phyloP scores from a whole-genome alignment of 2,329 filamentous ascomycete species.

The Colletotrichum caudatum region DNA sequence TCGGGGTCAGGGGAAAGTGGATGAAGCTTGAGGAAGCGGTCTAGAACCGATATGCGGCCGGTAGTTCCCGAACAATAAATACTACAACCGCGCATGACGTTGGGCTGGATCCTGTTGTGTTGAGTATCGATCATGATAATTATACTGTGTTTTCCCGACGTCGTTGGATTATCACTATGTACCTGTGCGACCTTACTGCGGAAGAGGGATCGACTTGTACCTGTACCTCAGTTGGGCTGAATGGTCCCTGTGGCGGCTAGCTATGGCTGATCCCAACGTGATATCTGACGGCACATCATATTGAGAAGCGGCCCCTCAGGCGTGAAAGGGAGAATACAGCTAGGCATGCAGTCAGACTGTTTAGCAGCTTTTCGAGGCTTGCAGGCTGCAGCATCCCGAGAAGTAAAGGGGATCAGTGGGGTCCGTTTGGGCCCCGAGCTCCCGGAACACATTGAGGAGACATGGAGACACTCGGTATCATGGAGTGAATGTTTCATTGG shows the following conservation, averaged over 20 bases:
- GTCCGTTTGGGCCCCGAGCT: constrained; percentile 1
- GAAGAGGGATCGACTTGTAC: too few species aligned
- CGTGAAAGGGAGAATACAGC: neutral
- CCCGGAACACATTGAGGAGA: constrained; percentile 14
- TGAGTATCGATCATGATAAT: too few species aligned
- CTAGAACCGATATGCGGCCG: neutral
- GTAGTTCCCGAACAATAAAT: constrained; percentile 1
- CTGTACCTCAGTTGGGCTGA: neutral
- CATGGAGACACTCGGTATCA: constrained; percentile 2
- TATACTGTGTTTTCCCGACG: too few species aligned
- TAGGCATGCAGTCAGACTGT: neutral
- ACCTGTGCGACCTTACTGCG: too few species aligned
- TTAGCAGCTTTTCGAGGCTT: constrained; percentile 1
- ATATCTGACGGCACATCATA: constrained; percentile 14
- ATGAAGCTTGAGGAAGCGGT: neutral
- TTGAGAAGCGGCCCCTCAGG: neutral
- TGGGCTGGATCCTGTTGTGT: neutral
- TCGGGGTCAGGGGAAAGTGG: neutral
- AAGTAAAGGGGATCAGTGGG: constrained; percentile 36
- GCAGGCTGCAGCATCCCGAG: constrained; percentile 25
- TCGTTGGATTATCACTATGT: too few species aligned
- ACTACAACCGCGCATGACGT: constrained; percentile 24
- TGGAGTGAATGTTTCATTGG: constrained; percentile 20
- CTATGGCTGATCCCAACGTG: constrained; percentile 13
- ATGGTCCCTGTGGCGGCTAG: neutral